Percentiles rank a stretch among this genome's conserved stretches.
Evolutionary conservation across 2,329 filamentous ascomycete species (phyloP).

Genomic region (Amesomyces nigricolor): DNA sequence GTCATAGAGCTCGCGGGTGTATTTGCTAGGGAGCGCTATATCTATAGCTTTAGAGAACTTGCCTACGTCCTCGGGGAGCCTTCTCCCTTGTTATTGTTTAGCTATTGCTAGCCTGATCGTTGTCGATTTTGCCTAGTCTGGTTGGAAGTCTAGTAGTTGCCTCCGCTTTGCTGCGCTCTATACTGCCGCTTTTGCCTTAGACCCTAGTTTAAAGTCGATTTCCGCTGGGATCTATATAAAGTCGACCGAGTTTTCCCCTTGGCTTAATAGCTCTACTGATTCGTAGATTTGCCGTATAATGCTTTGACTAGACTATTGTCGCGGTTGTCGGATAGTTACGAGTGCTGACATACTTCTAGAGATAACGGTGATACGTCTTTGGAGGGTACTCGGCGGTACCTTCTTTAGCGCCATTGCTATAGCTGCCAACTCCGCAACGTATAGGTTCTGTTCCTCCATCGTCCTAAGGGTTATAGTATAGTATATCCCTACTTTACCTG

Average conservation of each 20-base stretch:
- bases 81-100: background rate
- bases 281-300: slow-evolving; percentile 13
- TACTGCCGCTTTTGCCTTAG: no score
- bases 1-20: no score
- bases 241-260: slow-evolving; percentile 9
- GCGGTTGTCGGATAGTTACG: background rate
- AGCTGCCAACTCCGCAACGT: no score
- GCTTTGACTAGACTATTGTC: background rate
- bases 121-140: no score
- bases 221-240: background rate
- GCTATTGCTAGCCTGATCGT: no score
- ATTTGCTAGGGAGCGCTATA: no score
- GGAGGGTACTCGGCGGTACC: background rate
- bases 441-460: background rate
- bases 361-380: slow-evolving; percentile 7
- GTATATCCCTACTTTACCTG: background rate
- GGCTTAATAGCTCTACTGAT: background rate
- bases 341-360: slow-evolving; percentile 10
- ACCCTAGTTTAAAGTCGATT: no score
- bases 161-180: background rate
- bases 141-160: background rate
- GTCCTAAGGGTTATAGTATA: slow-evolving; percentile 10
- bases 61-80: no score
- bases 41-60: no score
- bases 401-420: no score